Base-by-base conservation (phyloP, 2,329 filamentous ascomycete species). In the Nemania abortiva region DNA sequence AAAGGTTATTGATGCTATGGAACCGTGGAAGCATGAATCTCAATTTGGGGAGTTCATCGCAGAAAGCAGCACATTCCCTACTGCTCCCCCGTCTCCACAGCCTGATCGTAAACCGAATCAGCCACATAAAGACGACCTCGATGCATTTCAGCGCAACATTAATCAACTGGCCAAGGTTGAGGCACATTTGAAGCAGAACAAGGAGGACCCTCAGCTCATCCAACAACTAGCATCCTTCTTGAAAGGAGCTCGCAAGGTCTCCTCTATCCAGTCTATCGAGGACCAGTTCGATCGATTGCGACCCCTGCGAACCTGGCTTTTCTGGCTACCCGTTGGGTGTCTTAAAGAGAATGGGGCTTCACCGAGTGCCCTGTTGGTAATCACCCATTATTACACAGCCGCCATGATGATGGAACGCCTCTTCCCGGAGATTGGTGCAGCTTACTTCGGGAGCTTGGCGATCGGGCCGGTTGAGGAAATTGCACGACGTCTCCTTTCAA, bases 271-370 rank as follows among this genome's bases (percentile, higher is more conserved):
- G 72, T 89, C 90, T 27, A 89, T 94, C 27, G 91, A 93, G 71
- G 90, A 97, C 78, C 93, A 97, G 77, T 98, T 98, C 78, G 92
- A 94, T 76, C 92, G 95, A 72, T 88, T 98, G 11, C 95, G 97
- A 72, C 91, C 93, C 10, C 87, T 99, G 68, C 89, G 95, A 64
- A 92, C 93, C 74, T 98, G 95, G 94, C 88, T 98, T 18, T 97
- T 98, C 82, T 98, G 95, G 94, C 89, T 97, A 64, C 96, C 96
- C 0, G 90, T 97, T 39, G 90, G 90, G 73, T 91, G 95, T 75
- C 86, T 98, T 29, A 91, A 95, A 78, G 89, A 90, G 72, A 92
- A 91, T 55, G 89, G 91, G 59, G 89, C 89, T 42, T 94, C 95
- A 73, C 88, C 92, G 27, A 92, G 89, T 68, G 91, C 94, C 1